Percentiles rank a stretch among this genome's conserved stretches.
phyloP scores from a whole-genome alignment of 164 flowering plant genomes.

The Akebia trifoliata region DNA sequence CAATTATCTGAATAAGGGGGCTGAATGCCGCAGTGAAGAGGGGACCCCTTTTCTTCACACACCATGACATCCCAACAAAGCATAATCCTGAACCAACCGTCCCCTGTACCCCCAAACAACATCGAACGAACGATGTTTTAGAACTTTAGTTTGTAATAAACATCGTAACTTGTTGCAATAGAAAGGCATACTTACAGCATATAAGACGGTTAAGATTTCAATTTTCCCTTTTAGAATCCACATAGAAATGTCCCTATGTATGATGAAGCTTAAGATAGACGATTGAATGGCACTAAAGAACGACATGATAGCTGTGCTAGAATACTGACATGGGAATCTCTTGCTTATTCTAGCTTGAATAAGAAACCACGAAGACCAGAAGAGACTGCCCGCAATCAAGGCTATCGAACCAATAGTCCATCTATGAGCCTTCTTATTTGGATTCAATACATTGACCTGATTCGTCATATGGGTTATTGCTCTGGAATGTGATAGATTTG shows the following conservation, averaged over 20 bases:
- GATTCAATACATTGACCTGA: constrained; percentile 6
- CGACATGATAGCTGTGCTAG: constrained; percentile 66
- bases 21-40: constrained; percentile 87
- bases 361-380: constrained; percentile 88
- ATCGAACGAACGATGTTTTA: background rate
- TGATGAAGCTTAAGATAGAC: constrained; percentile 33
- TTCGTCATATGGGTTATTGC: constrained; percentile 7
- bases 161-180: background rate
- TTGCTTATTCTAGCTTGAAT: constrained; percentile 54
- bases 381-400: constrained; percentile 38
- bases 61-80: constrained; percentile 78
- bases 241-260: constrained; percentile 30
- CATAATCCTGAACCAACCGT: constrained; percentile 67
- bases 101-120: constrained; percentile 35
- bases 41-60: constrained; percentile 78
- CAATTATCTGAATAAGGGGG: constrained; percentile 68
- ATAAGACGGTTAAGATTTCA: constrained; percentile 47
- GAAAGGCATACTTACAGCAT: constrained; percentile 46
- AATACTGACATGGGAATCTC: constrained; percentile 54
- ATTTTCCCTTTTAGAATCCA: constrained; percentile 58
- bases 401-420: constrained; percentile 57
- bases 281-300: constrained; percentile 65
- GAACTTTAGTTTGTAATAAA: background rate
- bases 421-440: constrained; percentile 19
- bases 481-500: constrained; percentile 18